These are phyloP conservation scores for Magnaporthales sp. DNA, from an alignment of 2,329 filamentous ascomycete species.

Conservation along the genomic window DNA sequence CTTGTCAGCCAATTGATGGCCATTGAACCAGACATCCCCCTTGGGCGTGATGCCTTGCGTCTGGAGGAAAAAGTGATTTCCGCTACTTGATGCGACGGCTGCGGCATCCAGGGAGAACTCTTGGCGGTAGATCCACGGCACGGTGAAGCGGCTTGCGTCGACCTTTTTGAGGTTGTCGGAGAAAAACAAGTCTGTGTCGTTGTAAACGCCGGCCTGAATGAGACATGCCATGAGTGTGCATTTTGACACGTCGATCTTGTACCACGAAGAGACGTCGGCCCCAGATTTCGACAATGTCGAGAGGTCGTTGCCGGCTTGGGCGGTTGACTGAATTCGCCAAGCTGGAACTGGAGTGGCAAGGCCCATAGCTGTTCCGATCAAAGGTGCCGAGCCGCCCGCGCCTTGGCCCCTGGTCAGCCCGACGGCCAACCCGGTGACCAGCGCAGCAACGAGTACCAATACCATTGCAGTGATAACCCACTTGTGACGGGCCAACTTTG, in stretches of 20 bases:
- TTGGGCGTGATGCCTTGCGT: constrained; percentile 52
- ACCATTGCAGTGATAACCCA: constrained; percentile 2
- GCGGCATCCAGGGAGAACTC: constrained; percentile 33
- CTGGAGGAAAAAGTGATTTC: constrained; percentile 40
- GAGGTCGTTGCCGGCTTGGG: constrained; percentile 24
- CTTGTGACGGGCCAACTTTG: constrained; percentile 2
- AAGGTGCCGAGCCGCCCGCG: constrained; percentile 7
- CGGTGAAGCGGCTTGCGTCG: constrained; percentile 36
- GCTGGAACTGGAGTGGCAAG: constrained; percentile 25
- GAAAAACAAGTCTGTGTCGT: constrained; percentile 45
- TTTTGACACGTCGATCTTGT: constrained; percentile 33
- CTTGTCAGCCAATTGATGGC: constrained; percentile 38
- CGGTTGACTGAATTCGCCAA: constrained; percentile 42
- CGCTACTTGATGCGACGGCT: constrained; percentile 7
- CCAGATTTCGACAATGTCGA: constrained; percentile 30
- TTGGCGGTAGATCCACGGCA: constrained; percentile 50
- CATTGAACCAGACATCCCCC: constrained; percentile 53
- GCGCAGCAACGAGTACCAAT: not conserved
- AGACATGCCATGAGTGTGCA: constrained; percentile 51
- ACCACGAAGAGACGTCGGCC: constrained; percentile 40
- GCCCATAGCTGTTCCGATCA: constrained; percentile 15
- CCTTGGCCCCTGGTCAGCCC: constrained; percentile 4
- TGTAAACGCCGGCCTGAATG: constrained; percentile 40
- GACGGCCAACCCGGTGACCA: not conserved
- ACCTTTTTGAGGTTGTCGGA: constrained; percentile 35